Evolutionary conservation across 176 grass and related monocot genomes (phyloP), one percentile per base, ranked within the genome.

Genomic region (Panicum miliaceum): DNA sequence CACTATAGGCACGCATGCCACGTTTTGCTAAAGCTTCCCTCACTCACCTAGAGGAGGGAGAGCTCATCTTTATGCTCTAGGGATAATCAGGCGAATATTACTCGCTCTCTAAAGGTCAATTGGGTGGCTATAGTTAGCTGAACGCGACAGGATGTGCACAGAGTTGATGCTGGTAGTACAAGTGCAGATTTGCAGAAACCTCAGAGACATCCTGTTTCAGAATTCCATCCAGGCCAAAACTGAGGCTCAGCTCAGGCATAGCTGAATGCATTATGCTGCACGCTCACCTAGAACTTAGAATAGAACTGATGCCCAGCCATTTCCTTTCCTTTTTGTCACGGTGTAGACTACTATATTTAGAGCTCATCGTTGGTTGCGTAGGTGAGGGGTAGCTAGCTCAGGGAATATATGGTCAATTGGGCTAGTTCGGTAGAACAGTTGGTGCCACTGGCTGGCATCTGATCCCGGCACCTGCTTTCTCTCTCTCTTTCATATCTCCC

Each of bases 401-500:
- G 38, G 77, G 82, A 81, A 81, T 81, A 85, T 76, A 80, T 75
- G 62, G 10, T 87, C 72, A 59, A 62, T 58, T 68, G 76, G 68
- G 59, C 81, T 51, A 71, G 68, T 70, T 70, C 66, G 26, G 35
- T 20, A 68, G 8, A 43, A 12, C 42, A n/a, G 42, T 50, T 19
- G 86, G 73, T 51, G 60, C 71, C 48, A 66, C 29, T 18, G 65
- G 65, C 45, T 23, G 75, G 76, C 56, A 84, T 38, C 67, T n/a
- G 77, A 81, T 81, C 83, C 79, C 6, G 36, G 69, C 11, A 63
- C n/a, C n/a, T 0, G 26, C 40, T 32, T 23, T 66, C 41, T 12
- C 14, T 76, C 59, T 42, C 22, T 47, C n/a, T 43, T 63, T 0
- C 63, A 9, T 45, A 29, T 78, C 68, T 43, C 29, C 36, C 38